Percentiles rank a stretch among this genome's conserved stretches.
phyloP scores from a whole-genome alignment of 805 yeast genomes.

The Jamesozyma rosinii region DNA sequence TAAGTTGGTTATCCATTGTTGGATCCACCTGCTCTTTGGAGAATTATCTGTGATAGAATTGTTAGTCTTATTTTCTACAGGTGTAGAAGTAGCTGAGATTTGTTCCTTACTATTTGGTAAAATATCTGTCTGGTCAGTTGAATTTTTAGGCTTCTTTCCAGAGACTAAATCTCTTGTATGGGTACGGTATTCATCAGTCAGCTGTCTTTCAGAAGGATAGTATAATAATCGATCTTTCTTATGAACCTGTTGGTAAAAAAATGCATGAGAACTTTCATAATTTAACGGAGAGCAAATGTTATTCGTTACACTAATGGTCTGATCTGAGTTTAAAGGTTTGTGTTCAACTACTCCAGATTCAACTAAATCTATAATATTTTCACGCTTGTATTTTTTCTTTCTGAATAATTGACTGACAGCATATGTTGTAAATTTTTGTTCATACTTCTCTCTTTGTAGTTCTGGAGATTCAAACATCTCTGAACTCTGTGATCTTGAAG shows the following conservation, averaged over 20 bases:
- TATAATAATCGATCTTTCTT: slow-evolving; percentile 15
- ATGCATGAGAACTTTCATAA: slow-evolving; percentile 20
- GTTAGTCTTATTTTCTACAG: background rate
- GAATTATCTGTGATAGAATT: background rate
- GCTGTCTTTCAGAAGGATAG: slow-evolving; percentile 5
- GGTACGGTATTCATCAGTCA: background rate
- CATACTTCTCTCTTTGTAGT: slow-evolving; percentile 8
- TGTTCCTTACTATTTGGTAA: too few species aligned
- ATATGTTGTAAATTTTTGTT: slow-evolving; percentile 12
- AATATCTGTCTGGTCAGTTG: too few species aligned
- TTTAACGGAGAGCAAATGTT: slow-evolving; percentile 22
- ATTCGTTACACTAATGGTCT: slow-evolving; percentile 21
- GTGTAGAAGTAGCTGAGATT: background rate
- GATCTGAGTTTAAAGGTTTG: slow-evolving; percentile 11
- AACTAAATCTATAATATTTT: slow-evolving; percentile 10
- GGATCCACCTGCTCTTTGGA: slow-evolving; percentile 3
- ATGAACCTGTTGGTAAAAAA: slow-evolving; percentile 19
- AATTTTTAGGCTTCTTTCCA: background rate
- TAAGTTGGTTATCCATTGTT: slow-evolving; percentile 3
- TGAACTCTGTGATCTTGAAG: background rate
- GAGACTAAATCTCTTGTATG: background rate
- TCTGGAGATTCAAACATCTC: background rate
- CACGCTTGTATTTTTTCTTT: slow-evolving; percentile 5
- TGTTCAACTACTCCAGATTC: slow-evolving; percentile 18
- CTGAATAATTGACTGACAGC: slow-evolving; percentile 8